phyloP scores from a whole-genome alignment of 78 protist species.

The Anaeramoeba ignava region DNA sequence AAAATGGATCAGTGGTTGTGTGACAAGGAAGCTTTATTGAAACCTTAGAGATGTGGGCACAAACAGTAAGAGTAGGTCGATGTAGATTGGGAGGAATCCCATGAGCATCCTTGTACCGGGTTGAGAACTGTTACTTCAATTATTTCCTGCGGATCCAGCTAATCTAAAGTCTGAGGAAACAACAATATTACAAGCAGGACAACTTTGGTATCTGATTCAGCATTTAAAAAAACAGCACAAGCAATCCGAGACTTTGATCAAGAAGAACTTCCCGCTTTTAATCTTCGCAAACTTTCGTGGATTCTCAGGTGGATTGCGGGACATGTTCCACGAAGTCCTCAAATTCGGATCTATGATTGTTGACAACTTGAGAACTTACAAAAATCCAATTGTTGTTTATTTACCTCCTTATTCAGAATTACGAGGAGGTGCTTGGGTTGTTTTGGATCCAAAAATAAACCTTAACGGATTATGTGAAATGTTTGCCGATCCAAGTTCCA shows the following conservation, averaged over 20 bases:
- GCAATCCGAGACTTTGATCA: constrained; percentile 80
- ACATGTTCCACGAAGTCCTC: constrained; percentile 90
- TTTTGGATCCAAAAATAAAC: constrained; percentile 83
- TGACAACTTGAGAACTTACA: constrained; percentile 66
- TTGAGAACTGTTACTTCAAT: constrained; percentile 72
- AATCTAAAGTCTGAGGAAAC: constrained; percentile 51
- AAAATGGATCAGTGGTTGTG: constrained; percentile 61
- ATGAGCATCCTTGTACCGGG: constrained; percentile 83
- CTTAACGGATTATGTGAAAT: constrained; percentile 72
- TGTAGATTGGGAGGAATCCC: constrained; percentile 88
- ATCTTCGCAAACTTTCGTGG: constrained; percentile 94
- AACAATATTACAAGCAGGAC: constrained; percentile 71
- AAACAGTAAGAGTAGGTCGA: constrained; percentile 83
- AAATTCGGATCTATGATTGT: constrained; percentile 93
- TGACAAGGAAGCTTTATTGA: constrained; percentile 73
- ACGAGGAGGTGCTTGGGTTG: constrained; percentile 97
- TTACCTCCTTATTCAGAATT: constrained; percentile 82
- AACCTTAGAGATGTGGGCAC: constrained; percentile 82
- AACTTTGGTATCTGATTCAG: constrained; percentile 91
- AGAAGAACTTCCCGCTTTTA: constrained; percentile 70
- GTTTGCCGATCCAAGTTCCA: constrained; percentile 64
- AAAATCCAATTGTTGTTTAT: constrained; percentile 80
- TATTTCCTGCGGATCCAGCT: constrained; percentile 84
- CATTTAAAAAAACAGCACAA: constrained; percentile 90
- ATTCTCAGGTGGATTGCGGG: constrained; percentile 92